Evolutionary conservation across 2,329 filamentous ascomycete species (phyloP), one percentile per base, ranked within the genome.

Genomic region (Colletotrichum abscissum): DNA sequence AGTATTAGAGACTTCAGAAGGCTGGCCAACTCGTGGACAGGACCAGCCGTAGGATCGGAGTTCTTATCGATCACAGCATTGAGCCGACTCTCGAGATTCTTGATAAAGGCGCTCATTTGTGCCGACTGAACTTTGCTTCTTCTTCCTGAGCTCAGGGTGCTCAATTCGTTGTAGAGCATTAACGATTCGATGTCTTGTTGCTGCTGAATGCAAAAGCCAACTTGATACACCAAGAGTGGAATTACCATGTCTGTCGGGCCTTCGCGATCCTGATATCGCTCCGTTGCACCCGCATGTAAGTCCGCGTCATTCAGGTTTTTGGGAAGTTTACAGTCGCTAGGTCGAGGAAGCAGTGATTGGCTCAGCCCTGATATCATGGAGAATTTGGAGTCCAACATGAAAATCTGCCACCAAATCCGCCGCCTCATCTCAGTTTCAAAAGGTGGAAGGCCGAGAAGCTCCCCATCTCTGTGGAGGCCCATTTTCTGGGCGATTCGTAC

Each of bases 371-470:
- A 90, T 74, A 89, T 82, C 69, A 91, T 81, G 52, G 89, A 89
- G 69, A 87, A 87, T 75, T 89, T 88, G 64, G 86, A 83, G 75
- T 92, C 90, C 63, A 89, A 84, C 67, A 91, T 82, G 62, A 90
- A 84, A 42, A 92, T 86, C 76, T 90, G 87, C 90, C 90, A 92
- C 91, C 91, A 93, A 42, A 93, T 84, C 5, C 91, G 85, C 56
- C 91, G 84, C 16, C 91, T 87, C 85, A 93, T 92, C 78, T 93
- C 90, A 2, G 88, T 88, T 76, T 93, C 90, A 75, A 92, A 92
- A 0, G 90, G 89, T 0, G 87, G 84, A 2, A 92, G 82, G 1
- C 87, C 87, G 4, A 91, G 82, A 28, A 82, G 79, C 73, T 88
- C 86, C 38, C 90, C 91, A 70, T 93, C 91, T 12, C 89, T 86